Percentiles rank a stretch among this genome's conserved stretches.
phyloP scores from a whole-genome alignment of 345 rosid species.

The Populus alba region DNA sequence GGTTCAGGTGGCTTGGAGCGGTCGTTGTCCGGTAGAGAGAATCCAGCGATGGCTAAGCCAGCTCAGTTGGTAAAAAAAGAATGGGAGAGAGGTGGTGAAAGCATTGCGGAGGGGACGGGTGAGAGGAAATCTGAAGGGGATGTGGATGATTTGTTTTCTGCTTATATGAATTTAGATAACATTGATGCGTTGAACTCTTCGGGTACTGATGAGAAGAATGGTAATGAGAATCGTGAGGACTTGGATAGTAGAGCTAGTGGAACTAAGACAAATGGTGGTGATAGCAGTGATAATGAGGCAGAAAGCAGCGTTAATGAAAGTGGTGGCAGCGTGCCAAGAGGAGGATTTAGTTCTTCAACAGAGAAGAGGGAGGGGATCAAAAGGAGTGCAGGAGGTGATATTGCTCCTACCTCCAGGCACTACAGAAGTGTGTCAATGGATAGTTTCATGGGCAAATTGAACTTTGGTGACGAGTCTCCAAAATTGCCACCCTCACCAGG shows the following conservation, averaged over 20 bases:
- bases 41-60: conserved; percentile 36
- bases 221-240: conserved; percentile 71
- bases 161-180: conserved; percentile 89
- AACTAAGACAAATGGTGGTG: conserved; percentile 76
- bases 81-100: conserved; percentile 52
- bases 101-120: conserved; percentile 54
- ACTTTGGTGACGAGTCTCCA: conserved; percentile 70
- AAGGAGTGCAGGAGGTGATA: conserved; percentile 74
- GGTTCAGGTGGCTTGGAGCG: conserved; percentile 46
- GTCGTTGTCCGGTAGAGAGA: conserved; percentile 47
- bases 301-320: conserved; percentile 83
- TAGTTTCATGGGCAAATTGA: conserved; percentile 81
- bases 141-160: conserved; percentile 87
- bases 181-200: conserved; percentile 81
- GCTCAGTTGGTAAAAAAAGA: conserved; percentile 50
- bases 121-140: conserved; percentile 81
- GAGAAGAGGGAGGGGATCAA: conserved; percentile 75
- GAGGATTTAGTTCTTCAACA: conserved; percentile 38
- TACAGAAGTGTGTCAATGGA: conserved; percentile 92
- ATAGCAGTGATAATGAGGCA: conserved; percentile 88
- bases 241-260: conserved; percentile 91
- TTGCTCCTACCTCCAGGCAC: conserved; percentile 69
- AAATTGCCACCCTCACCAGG: conserved; percentile 83
- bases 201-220: conserved; percentile 66
- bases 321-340: conserved; percentile 38